Base-by-base conservation (phyloP, 371 early-diverging fungal genomes). In the Syncephalastrum monosporum region DNA sequence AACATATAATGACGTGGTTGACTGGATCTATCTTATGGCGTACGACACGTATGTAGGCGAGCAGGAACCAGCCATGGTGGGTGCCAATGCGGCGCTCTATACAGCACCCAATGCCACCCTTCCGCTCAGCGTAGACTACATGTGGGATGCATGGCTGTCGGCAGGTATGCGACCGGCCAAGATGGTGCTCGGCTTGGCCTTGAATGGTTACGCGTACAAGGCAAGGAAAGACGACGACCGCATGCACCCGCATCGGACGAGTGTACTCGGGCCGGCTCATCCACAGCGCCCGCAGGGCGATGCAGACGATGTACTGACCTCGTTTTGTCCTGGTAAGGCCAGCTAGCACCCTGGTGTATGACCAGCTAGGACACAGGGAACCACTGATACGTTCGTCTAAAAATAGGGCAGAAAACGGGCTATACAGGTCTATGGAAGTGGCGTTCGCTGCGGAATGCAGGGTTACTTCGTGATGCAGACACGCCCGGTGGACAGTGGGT, bases 371-470 rank as follows among this genome's bases (percentile, higher is more conserved):
- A 7, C 3, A 27, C 7, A 7, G 7, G 27, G 44, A 64, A 8
- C 2, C 21, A 68, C 73, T 24, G 76, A 68, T 42, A 43, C 42
- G 21, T 21, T 21, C 21, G 21, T 21, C 2, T 21, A 21, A 21
- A 21, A 21, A 1, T 21, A 42, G 17, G 43, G 8, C 19, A 44
- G 41, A 33, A 33, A 33, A 17, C 14, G 12, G 54, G 54, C 6
- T 53, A 42, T 21, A 42, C 54, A n/a, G 54, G 54, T 13, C 53
- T 78, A 6, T 88, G 87, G 85, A 79, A 79, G 60, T 89, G 84
- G 82, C 68, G 69, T 47, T 81, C 82, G 57, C 41, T 89, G 52
- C 82, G 87, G 5, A 67, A 67, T 19, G 73, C 77, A 53, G 76
- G 76, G 5, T 55, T 83, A 1, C 50, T 87, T 8, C 51, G 64